A percentile compares a stretch with the other conserved stretches of the same genome.
phyloP scores from a whole-genome alignment of 2,329 filamentous ascomycete genomes.

The Pseudogymnoascus sp. region DNA sequence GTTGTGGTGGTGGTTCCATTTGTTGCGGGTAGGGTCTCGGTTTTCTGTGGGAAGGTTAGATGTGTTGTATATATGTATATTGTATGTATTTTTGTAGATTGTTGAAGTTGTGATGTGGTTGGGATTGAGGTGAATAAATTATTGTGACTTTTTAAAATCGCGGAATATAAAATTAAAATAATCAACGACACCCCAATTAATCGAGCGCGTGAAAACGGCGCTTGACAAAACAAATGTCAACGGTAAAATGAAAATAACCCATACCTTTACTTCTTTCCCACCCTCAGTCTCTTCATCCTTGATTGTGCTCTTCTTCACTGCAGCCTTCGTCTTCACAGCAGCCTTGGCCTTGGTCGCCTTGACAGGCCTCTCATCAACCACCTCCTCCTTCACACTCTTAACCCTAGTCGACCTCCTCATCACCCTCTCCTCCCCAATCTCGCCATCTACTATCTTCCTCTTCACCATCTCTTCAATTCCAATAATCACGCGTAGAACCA shows the following conservation, averaged over 20 bases:
- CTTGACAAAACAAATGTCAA: not conserved
- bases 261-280: not conserved
- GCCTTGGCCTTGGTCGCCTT: slow-evolving; percentile 28
- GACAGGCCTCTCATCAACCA: not conserved
- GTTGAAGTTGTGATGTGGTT: not conserved
- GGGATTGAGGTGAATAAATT: not conserved
- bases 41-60: not conserved
- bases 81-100: too few species aligned
- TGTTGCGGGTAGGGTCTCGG: not conserved
- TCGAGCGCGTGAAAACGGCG: not conserved
- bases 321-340: slow-evolving; percentile 38
- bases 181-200: not conserved
- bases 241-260: not conserved
- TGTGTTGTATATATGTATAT: too few species aligned
- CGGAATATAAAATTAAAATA: not conserved
- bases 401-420: not conserved
- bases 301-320: slow-evolving; percentile 34
- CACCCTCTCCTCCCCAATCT: not conserved
- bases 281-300: slow-evolving; percentile 26
- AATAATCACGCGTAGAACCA: not conserved
- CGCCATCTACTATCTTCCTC: not conserved
- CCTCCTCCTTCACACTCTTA: not conserved
- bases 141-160: not conserved
- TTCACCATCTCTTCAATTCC: not conserved
- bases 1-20: not conserved